phyloP scores from a whole-genome alignment of 805 yeast genomes.

The Myxozyma melibiosi region DNA sequence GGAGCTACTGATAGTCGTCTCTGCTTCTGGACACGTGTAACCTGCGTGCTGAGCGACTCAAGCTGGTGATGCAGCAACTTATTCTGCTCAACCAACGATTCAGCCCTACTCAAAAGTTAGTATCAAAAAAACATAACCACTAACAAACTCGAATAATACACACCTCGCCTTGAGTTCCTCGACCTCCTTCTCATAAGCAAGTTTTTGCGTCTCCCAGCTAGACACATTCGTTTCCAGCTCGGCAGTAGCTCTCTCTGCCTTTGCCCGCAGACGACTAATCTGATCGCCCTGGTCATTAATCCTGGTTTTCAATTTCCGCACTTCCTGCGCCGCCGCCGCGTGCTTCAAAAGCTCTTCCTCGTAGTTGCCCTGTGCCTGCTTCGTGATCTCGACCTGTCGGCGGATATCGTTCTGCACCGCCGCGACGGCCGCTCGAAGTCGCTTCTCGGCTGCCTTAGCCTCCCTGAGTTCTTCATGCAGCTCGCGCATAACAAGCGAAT shows the following conservation, averaged over 20 bases:
- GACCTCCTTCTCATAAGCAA: slow-evolving; percentile 52
- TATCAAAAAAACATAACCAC: neutral
- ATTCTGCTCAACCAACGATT: slow-evolving; percentile 69
- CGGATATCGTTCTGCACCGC: slow-evolving; percentile 44
- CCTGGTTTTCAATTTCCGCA: slow-evolving; percentile 47
- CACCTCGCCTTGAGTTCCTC: slow-evolving; percentile 48
- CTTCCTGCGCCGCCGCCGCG: slow-evolving; percentile 52
- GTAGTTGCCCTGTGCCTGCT: slow-evolving; percentile 56
- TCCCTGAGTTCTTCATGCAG: slow-evolving; percentile 36
- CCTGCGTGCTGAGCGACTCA: slow-evolving; percentile 45
- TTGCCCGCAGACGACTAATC: slow-evolving; percentile 36
- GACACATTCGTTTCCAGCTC: slow-evolving; percentile 46
- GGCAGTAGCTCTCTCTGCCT: slow-evolving; percentile 41
- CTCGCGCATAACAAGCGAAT: slow-evolving; percentile 36
- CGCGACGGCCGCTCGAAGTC: slow-evolving; percentile 41
- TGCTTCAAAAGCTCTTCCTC: slow-evolving; percentile 58
- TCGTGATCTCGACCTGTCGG: slow-evolving; percentile 51
- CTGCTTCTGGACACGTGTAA: slow-evolving; percentile 20
- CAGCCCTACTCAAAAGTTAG: slow-evolving; percentile 37
- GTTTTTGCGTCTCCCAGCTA: slow-evolving; percentile 52
- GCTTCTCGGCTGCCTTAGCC: slow-evolving; percentile 38
- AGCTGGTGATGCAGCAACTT: slow-evolving; percentile 67
- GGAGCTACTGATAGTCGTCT: neutral
- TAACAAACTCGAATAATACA: neutral
- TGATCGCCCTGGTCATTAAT: slow-evolving; percentile 40